Evolutionary conservation across 345 rosid genomes (phyloP), one percentile per base, ranked within the genome.

Genomic region (Cardamine chenopodiifolia): DNA sequence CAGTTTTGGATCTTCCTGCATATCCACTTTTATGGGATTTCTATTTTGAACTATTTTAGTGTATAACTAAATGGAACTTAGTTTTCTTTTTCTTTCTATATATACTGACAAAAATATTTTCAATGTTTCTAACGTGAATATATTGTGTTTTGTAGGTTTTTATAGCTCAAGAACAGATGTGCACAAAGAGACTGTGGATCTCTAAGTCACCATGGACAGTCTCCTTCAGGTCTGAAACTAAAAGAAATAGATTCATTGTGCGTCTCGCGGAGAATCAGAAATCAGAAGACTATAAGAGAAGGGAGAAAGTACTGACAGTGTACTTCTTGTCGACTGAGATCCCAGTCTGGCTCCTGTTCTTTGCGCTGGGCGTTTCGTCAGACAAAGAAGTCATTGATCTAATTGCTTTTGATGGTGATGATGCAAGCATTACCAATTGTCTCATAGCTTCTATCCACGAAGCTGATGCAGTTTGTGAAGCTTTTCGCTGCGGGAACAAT

Each of bases 141-240:
- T 77, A 65, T 53, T 71, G 40, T 79, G 73, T 71, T 20, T 68
- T 81, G 64, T 85, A 94, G 99, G 85, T 83, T 34, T 90, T 91
- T 72, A 80, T 91, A 65, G 97, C 99, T 11, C 99, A 94, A 78
- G 99, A 94, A 73, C 96, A 90, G 75, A 74, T 82, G 45, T 91
- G 90, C 72, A 28, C 79, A 80, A 91, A 83, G 84, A 90, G 91
- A 72, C 88, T 91, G 13, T 94, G 97, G 99, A 66, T 92, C 64
- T 83, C 87, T 18, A 85, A 70, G 72, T 72, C 17, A 54, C 93
- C 80, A 62, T 91, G 96, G 95, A 86, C 90, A 10, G 82, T 90
- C 77, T 74, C 92, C 5, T 88, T 86, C 80, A 78, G 83, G 77
- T 90, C 92, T 0, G 90, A 86, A 47, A 75, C 78, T 49, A 94